A percentile compares a stretch with the other conserved stretches of the same genome.
phyloP scores from a whole-genome alignment of 305 asterid genomes.

The Striga hermonthica region DNA sequence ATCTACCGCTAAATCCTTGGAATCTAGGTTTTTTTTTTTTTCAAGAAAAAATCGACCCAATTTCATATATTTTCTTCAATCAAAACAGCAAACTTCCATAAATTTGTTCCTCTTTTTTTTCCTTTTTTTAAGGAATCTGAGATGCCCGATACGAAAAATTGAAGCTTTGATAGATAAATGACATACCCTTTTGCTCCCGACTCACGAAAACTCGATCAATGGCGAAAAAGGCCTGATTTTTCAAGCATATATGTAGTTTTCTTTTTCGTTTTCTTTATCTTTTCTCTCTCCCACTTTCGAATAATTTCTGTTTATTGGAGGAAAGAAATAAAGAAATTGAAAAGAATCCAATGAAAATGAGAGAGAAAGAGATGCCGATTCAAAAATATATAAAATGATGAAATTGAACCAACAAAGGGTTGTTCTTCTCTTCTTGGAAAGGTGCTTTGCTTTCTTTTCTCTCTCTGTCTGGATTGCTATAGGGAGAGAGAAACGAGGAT shows the following conservation, averaged over 20 bases:
- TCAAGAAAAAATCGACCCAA: constrained; percentile 27
- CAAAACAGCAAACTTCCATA: constrained; percentile 21
- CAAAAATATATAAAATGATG: constrained; percentile 31
- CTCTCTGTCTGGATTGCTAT: constrained; percentile 30
- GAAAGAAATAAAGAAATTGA: constrained; percentile 32
- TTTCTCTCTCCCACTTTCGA: constrained; percentile 36
- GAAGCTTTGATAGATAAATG: background rate
- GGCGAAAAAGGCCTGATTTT: no score
- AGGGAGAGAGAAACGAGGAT: constrained; percentile 47
- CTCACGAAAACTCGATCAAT: constrained; percentile 21
- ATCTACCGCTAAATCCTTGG: no score
- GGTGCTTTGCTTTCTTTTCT: constrained; percentile 24
- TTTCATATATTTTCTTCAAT: background rate
- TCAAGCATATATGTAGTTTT: no score
- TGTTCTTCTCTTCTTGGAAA: constrained; percentile 31
- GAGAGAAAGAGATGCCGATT: constrained; percentile 37
- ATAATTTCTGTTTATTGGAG: constrained; percentile 32
- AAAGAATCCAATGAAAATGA: constrained; percentile 42
- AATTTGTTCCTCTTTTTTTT: no score
- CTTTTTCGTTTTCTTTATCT: background rate
- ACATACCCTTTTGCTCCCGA: constrained; percentile 27
- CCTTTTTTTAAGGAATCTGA: constrained; percentile 12
- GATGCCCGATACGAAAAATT: background rate
- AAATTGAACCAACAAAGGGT: constrained; percentile 29
- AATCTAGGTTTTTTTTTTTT: constrained; percentile 9